Conservation (phyloP, 2,329 filamentous ascomycete genomes). For the Colletotrichum scovillei region DNA sequence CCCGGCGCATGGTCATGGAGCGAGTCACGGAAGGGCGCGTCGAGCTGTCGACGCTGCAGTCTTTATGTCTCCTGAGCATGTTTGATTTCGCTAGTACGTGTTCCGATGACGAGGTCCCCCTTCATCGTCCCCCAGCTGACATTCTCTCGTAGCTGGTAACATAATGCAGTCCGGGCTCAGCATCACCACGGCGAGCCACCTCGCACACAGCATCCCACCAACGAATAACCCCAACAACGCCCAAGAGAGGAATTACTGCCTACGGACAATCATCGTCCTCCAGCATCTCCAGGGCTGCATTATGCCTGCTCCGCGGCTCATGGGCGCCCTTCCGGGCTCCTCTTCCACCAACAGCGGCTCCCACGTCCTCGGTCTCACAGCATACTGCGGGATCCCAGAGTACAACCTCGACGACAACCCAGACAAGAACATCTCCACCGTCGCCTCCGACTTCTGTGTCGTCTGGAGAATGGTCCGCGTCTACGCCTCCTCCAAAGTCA, state of each 20-base stretch:
- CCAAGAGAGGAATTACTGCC: conserved; percentile 44
- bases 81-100: conserved; percentile 48
- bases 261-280: conserved; percentile 55
- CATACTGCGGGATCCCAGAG: neutral
- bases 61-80: conserved; percentile 50
- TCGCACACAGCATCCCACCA: conserved; percentile 38
- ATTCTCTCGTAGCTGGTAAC: conserved; percentile 37
- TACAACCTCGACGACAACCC: neutral
- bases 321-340: neutral
- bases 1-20: conserved; percentile 44
- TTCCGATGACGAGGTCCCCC: too few species aligned
- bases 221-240: conserved; percentile 36
- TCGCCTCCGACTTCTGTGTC: conserved; percentile 55
- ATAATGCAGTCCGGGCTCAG: conserved; percentile 39
- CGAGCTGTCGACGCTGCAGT: conserved; percentile 51
- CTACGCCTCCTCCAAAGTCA: conserved; percentile 58
- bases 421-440: conserved; percentile 56
- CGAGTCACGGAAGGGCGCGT: conserved; percentile 48
- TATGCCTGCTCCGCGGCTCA: conserved; percentile 9
- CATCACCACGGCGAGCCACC: conserved; percentile 39
- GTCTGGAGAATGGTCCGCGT: conserved; percentile 59
- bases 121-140: too few species aligned
- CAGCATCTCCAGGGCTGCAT: conserved; percentile 53
- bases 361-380: neutral
- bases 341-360: neutral